Conservation (phyloP, 2,329 filamentous ascomycete genomes). For the Colletotrichum costaricense region DNA sequence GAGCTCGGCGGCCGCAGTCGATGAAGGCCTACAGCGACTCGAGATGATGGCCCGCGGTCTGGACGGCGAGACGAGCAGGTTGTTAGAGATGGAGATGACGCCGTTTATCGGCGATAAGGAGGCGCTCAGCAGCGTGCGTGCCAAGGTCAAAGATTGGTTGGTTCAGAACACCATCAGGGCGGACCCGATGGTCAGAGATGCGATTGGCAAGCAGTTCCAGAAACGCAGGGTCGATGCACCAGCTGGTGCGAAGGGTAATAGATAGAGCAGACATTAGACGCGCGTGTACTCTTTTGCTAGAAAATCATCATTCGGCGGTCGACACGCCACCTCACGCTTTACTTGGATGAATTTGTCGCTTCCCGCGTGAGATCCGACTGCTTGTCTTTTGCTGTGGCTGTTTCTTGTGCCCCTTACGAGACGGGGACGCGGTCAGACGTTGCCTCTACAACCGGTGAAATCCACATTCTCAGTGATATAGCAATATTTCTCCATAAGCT, state of each 20-base stretch:
- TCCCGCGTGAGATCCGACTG: neutral
- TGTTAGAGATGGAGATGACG: constrained; percentile 82
- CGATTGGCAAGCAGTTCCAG: constrained; percentile 75
- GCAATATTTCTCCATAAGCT: rapidly evolving
- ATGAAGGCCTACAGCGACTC: constrained; percentile 71
- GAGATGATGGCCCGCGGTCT: constrained; percentile 68
- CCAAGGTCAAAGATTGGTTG: constrained; percentile 85
- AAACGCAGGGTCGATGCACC: constrained; percentile 72
- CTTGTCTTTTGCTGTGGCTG: neutral
- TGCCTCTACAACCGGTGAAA: neutral
- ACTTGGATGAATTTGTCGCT: neutral
- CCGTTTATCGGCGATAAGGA: constrained; percentile 82
- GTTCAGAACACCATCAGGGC: constrained; percentile 85
- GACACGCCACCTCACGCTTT: neutral
- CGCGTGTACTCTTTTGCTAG: neutral
- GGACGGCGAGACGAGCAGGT: constrained; percentile 75
- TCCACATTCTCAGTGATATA: neutral
- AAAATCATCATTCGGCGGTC: neutral
- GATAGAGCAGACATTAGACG: constrained; percentile 41
- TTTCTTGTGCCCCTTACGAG: neutral
- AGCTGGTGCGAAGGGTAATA: constrained; percentile 67
- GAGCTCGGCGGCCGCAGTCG: constrained; percentile 40
- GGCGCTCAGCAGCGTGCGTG: constrained; percentile 71
- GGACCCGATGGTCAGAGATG: constrained; percentile 85
- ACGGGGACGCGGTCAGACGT: too few species aligned